Conservation (phyloP, 768 basidiomycete genomes). For the Tricholoma sp. region DNA sequence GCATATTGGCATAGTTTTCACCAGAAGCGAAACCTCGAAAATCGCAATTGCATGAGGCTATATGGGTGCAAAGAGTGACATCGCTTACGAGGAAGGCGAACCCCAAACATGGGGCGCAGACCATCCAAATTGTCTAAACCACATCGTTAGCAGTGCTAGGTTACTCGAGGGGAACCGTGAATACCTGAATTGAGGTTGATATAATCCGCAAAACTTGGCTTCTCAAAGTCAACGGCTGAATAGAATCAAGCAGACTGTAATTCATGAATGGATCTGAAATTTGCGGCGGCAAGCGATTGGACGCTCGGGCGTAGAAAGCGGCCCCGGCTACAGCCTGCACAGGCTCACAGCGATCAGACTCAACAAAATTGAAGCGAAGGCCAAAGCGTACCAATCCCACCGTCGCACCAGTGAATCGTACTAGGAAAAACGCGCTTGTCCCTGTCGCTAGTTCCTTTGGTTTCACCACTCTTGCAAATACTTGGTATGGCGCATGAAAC, state of each 20-base stretch:
- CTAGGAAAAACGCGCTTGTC: conserved; percentile 84
- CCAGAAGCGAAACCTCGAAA: conserved; percentile 34
- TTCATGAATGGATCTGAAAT: conserved; percentile 45
- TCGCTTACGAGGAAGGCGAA: conserved; percentile 53
- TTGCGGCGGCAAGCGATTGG: conserved; percentile 43
- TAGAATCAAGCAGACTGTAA: conserved; percentile 43
- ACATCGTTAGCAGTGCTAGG: conserved; percentile 3
- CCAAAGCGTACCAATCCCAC: conserved; percentile 59
- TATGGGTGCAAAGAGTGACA: neutral
- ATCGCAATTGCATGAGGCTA: conserved; percentile 3
- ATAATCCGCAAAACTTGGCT: conserved; percentile 45
- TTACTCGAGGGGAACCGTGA: conserved; percentile 9
- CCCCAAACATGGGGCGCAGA: conserved; percentile 66
- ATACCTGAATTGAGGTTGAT: conserved; percentile 60
- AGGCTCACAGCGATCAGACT: conserved; percentile 17
- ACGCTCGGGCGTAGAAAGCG: conserved; percentile 55
- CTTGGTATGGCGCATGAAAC: conserved; percentile 82
- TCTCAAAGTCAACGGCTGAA: conserved; percentile 43
- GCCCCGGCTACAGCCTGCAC: conserved; percentile 73
- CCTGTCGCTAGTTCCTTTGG: conserved; percentile 68
- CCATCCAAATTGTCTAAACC: conserved; percentile 70
- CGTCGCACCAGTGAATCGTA: conserved; percentile 83
- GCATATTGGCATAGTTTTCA: conserved; percentile 33
- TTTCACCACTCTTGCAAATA: conserved; percentile 63
- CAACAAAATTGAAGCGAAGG: conserved; percentile 2